A percentile compares a stretch with the other conserved stretches of the same genome.
phyloP scores from a whole-genome alignment of 2,329 filamentous ascomycete genomes.

The Cercospora nicotianae region DNA sequence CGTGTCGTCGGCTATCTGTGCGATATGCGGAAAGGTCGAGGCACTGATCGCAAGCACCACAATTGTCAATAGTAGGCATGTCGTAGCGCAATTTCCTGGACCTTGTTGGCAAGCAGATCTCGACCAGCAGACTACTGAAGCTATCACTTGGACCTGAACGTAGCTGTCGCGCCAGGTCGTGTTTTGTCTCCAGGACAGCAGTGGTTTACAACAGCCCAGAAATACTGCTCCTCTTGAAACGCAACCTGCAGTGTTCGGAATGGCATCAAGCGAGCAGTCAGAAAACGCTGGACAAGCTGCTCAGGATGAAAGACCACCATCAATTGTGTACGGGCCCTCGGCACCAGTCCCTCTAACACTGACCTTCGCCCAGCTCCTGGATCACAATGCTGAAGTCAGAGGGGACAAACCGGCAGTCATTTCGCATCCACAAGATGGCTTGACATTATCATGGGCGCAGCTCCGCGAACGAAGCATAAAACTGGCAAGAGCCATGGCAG shows the following conservation, averaged over 20 bases:
- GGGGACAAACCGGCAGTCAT: conserved; percentile 32
- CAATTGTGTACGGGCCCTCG: conserved; percentile 34
- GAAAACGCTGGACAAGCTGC: conserved; percentile 1
- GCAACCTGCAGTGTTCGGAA: background rate
- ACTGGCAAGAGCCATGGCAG: conserved; percentile 32
- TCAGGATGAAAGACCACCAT: conserved; percentile 29
- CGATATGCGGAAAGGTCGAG: background rate
- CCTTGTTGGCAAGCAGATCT: background rate
- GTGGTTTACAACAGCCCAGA: background rate
- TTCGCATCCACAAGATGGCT: conserved; percentile 31
- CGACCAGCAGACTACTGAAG: background rate
- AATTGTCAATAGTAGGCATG: background rate
- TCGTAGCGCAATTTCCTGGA: background rate
- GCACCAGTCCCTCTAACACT: conserved; percentile 33
- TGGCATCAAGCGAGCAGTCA: conserved; percentile 13
- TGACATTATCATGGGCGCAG: conserved; percentile 28
- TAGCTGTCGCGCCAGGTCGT: background rate
- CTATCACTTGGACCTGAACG: background rate
- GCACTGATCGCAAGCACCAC: background rate
- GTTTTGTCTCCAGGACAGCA: background rate
- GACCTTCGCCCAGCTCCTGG: conserved; percentile 34
- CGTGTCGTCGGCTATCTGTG: conserved; percentile 2
- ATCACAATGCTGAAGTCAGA: conserved; percentile 33
- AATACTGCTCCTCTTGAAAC: background rate
- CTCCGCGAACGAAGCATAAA: conserved; percentile 32